These are phyloP conservation scores for Neopestalotiopsis sp. DNA, from an alignment of 2,329 filamentous ascomycete genomes.

Conservation along the genomic window DNA sequence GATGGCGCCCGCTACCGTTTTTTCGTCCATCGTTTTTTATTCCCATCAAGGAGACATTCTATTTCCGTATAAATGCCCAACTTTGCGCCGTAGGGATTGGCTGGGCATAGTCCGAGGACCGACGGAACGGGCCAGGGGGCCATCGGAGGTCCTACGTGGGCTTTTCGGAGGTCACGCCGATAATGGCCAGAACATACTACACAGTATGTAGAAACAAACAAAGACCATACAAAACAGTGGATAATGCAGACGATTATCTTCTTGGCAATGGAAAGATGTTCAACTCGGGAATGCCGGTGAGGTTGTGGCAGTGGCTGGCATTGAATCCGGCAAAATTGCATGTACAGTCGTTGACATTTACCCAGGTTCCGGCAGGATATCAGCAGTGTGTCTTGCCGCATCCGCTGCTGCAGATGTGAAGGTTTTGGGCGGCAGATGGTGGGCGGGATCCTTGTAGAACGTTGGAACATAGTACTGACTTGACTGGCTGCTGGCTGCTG, in stretches of 20 bases:
- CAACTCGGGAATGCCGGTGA: background rate
- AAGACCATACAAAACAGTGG: background rate
- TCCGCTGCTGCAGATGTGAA: no score
- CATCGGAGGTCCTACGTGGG: background rate
- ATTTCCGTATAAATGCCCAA: background rate
- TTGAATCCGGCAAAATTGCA: background rate
- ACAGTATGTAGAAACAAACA: background rate
- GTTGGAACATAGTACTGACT: no score
- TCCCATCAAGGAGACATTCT: background rate
- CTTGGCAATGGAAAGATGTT: background rate
- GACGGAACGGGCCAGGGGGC: background rate
- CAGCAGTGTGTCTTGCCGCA: background rate
- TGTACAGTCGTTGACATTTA: background rate
- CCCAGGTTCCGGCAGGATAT: background rate
- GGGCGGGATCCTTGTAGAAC: no score
- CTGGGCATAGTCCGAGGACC: background rate
- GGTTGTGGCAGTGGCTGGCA: conserved; percentile 1
- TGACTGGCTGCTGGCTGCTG: no score
- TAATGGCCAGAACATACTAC: background rate
- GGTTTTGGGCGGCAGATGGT: no score
- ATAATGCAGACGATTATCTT: background rate
- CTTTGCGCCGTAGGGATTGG: background rate
- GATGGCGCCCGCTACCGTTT: background rate
- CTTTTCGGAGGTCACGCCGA: background rate
- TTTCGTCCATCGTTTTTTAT: background rate